Base-by-base conservation (phyloP, 2,329 filamentous ascomycete genomes). In the Clonostachys byssicola region DNA sequence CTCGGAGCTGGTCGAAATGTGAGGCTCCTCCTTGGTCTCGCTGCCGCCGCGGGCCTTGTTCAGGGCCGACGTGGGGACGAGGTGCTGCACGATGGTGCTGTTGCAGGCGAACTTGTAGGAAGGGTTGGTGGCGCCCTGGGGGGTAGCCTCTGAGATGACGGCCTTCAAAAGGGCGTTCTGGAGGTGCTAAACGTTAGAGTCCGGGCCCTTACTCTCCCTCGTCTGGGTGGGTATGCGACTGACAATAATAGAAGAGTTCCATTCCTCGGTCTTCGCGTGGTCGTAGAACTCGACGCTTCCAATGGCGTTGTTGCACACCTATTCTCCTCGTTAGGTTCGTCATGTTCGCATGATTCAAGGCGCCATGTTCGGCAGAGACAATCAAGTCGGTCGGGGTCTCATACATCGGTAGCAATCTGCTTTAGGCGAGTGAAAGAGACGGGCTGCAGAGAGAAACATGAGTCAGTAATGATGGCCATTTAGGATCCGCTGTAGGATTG, bases 31-130 rank as follows among this genome's bases (percentile, higher is more conserved):
- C 51, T 71, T 67, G 52, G 65, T 64, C 59, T 76, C 68, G 56
- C 70, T 74, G 52, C 79, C 73, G 48, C 66, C 64, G 55, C 75
- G 74, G 51, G 80, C 64, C 68, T 81, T 83, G 70, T 81, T 85
- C 44, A 83, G 72, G 47, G 80, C 73, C 33, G 81, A 80, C 12
- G 81, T 85, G 47, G 86, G 81, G 17, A 86, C 81, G 34, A 92
- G 77, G 73, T 97, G 92, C 75, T 99, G 92, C 57, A 97, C 95
- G 63, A 97, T 96, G 55, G 92, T 97, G 75, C 89, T 95, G 78
- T 96, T 97, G 72, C 95, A 91, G 57, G 91, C 89, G 72, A 92
- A 97, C 71, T 97, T 97, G 81, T 85, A 96, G 14, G 74, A 68
- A 6, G 88, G 86, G 23, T 80, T 73, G 30, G 75, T 69, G 51